phyloP scores from a whole-genome alignment of 345 rosid genomes.

The Triadica sebifera region DNA sequence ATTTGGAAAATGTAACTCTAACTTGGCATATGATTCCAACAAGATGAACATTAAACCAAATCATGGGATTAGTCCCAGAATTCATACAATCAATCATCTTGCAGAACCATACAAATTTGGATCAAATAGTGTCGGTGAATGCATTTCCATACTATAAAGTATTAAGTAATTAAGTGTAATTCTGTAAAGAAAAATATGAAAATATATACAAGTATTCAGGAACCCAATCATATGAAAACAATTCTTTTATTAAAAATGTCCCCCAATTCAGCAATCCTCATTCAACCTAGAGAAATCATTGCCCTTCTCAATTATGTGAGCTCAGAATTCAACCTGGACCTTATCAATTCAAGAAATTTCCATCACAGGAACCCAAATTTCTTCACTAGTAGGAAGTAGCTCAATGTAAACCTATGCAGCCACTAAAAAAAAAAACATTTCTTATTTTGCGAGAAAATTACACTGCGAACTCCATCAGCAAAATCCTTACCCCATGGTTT shows the following conservation, averaged over 20 bases:
- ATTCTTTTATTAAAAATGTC: too few species aligned
- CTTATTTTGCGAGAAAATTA: neutral
- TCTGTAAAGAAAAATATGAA: too few species aligned
- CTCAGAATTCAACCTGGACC: neutral
- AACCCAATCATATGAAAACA: neutral
- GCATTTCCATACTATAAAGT: too few species aligned
- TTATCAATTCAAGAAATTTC: neutral
- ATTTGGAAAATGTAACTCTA: neutral
- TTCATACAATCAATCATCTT: neutral
- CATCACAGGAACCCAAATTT: neutral
- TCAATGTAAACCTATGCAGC: neutral
- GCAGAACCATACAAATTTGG: neutral
- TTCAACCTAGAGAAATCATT: neutral
- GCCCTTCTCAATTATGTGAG: neutral
- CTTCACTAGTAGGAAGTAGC: neutral
- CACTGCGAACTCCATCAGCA: neutral
- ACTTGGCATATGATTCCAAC: neutral
- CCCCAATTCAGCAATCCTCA: neutral
- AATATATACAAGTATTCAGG: neutral
- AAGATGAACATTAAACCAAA: neutral
- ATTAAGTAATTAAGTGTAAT: too few species aligned
- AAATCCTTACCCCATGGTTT: neutral
- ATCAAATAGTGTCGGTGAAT: too few species aligned
- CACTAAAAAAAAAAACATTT: neutral
- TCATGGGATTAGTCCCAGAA: neutral